Base-by-base conservation (phyloP, 1,139 yeast genomes). In the Kodamaea alishanica region DNA sequence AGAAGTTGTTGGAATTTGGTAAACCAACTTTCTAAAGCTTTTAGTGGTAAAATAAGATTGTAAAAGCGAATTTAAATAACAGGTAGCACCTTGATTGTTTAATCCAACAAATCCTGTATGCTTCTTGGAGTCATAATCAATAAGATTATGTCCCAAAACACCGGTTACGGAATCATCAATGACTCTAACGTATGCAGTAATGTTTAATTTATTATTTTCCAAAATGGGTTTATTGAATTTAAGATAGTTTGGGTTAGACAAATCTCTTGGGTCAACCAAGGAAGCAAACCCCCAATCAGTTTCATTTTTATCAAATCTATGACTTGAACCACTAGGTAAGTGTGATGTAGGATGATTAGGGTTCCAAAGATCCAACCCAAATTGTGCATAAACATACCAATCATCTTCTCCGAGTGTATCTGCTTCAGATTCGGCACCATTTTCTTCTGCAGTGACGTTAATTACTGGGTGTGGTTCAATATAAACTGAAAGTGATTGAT, bases 241-340 rank as follows among this genome's bases (percentile, higher is more conserved):
- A 11, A 55, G 47, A 32, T 49, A 51, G 35, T 39, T 41, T 12
- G 55, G 44, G 29, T 59, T 49, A 23, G 61, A 52, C 37, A 85
- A 66, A 39, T 70, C 69, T 39, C 79, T 73, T 12, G 78, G 55
- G 40, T 84, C 92, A 29, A 80, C 67, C 52, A 89, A 81, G 40
- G 82, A 80, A 6, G 90, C 78, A 60, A 92, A 92, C 25, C 99
- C 99, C 99, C 99, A 92, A 61, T 92, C 98, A 2, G 88, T 76
- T 44, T 87, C 96, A 38, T 73, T 71, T 11, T 79, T 69, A 51
- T 72, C 79, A 62, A 88, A 92, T 45, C 98, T 70, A 56, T 89
- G 97, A 43, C 76, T 77, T 0, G 96, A 84, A n/a, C 76, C 72
- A 52, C 78, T 81, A n/a, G 76, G 66, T 28, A 80, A 70, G 54